These are phyloP conservation scores for Leishmania arabica DNA, from an alignment of 208 protist genomes.

Conservation along the genomic window DNA sequence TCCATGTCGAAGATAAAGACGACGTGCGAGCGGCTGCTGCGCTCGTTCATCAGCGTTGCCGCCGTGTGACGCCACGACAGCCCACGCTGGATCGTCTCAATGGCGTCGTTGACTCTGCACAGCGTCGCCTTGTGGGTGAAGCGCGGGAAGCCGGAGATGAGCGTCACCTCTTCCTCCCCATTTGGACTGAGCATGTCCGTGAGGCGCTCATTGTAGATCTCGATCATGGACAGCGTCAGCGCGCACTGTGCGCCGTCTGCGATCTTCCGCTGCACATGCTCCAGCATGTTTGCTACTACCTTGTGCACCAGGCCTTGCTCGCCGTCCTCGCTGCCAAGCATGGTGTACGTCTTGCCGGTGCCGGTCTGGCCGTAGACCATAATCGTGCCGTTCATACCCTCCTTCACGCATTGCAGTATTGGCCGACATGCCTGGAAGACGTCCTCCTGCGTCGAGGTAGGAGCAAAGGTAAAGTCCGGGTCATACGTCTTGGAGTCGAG, in stretches of 20 bases:
- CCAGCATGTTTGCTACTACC: constrained; percentile 91
- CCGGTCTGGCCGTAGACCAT: constrained; percentile 96
- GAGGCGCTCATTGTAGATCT: constrained; percentile 93
- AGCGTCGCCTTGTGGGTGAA: constrained; percentile 72
- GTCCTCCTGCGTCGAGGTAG: constrained; percentile 76
- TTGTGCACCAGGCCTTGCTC: constrained; percentile 88
- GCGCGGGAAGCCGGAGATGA: constrained; percentile 84
- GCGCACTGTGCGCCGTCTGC: constrained; percentile 84
- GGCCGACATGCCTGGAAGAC: constrained; percentile 84
- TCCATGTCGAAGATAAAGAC: constrained; percentile 95
- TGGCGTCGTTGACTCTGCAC: constrained; percentile 69
- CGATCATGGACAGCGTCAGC: constrained; percentile 92
- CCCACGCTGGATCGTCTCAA: constrained; percentile 70
- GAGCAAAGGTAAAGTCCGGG: constrained; percentile 82
- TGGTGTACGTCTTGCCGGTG: constrained; percentile 97
- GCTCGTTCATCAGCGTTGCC: constrained; percentile 96
- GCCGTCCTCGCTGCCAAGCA: constrained; percentile 80
- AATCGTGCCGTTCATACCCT: constrained; percentile 92
- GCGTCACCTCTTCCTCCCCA: constrained; percentile 78
- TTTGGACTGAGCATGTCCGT: constrained; percentile 90
- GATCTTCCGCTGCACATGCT: constrained; percentile 84
- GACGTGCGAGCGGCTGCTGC: constrained; percentile 96
- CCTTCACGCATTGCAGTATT: constrained; percentile 89
- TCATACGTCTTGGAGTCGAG: constrained; percentile 91
- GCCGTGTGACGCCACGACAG: constrained; percentile 85